These are phyloP conservation scores for Diospyros lotus DNA, from an alignment of 148 eudicot species.

Conservation along the genomic window DNA sequence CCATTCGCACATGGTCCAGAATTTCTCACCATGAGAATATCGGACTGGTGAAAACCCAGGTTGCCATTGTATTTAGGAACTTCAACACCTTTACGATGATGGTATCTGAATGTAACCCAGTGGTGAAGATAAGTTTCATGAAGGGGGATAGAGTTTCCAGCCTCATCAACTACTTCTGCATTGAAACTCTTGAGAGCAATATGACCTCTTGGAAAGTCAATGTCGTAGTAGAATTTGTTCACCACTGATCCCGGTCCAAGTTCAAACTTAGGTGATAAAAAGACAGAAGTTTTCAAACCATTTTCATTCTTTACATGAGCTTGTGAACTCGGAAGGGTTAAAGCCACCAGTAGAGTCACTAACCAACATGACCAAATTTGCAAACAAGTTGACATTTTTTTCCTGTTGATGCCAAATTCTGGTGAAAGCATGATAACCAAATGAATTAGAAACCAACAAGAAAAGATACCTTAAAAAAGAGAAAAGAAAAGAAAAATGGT, in stretches of 20 bases:
- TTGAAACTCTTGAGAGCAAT: constrained; percentile 68
- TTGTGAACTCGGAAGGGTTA: constrained; percentile 22
- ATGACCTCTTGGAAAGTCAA: constrained; percentile 78
- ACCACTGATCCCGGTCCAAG: constrained; percentile 69
- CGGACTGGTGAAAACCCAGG: constrained; percentile 26
- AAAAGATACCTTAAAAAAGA: not conserved
- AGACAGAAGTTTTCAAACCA: constrained; percentile 38
- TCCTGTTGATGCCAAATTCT: constrained; percentile 4
- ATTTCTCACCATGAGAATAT: constrained; percentile 30
- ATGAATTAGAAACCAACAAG: not conserved
- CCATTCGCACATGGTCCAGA: constrained; percentile 43
- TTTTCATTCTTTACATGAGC: constrained; percentile 25
- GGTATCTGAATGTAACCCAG: constrained; percentile 59
- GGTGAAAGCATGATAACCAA: not conserved
- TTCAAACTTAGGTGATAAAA: constrained; percentile 54
- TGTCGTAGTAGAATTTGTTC: constrained; percentile 45
- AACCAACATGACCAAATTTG: constrained; percentile 21
- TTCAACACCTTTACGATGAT: constrained; percentile 38
- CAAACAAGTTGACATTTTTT: constrained; percentile 26
- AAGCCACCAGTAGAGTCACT: constrained; percentile 15
- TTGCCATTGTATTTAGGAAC: constrained; percentile 14
- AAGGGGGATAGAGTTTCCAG: constrained; percentile 65
- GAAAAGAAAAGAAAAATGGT: not conserved
- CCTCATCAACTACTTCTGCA: constrained; percentile 86
- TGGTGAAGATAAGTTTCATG: constrained; percentile 90